Evolutionary conservation across 176 grass and related monocot species (phyloP).

Genomic region (Eragrostis nindensis): DNA sequence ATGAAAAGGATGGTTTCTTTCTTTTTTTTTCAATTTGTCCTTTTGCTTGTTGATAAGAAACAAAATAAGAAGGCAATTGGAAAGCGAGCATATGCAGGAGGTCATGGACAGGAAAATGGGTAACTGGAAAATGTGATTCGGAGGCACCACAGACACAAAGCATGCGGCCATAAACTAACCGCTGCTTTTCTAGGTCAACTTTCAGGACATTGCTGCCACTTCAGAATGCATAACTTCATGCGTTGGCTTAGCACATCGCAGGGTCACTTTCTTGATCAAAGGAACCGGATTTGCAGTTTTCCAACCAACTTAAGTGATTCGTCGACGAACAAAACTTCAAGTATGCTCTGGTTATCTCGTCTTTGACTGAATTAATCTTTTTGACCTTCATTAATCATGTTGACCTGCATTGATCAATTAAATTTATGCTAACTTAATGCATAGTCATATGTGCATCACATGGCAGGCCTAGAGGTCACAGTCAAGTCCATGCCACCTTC

Average conservation of each 20-base stretch:
- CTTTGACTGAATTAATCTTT: neutral
- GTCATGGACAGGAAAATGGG: neutral
- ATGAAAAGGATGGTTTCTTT: neutral
- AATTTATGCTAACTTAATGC: neutral
- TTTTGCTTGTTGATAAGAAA: neutral
- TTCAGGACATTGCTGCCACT: neutral
- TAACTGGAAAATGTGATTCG: neutral
- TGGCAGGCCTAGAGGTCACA: neutral
- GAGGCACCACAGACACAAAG: slow-evolving; percentile 3
- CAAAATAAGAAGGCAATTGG: neutral
- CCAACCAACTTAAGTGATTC: slow-evolving; percentile 36
- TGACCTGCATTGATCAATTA: neutral
- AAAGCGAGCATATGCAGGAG: neutral
- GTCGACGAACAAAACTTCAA: neutral
- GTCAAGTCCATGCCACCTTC: neutral
- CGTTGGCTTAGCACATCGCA: slow-evolving; percentile 23
- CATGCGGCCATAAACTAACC: slow-evolving; percentile 24
- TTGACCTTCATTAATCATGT: slow-evolving; percentile 13
- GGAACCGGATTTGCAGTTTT: slow-evolving; percentile 22
- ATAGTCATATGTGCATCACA: neutral
- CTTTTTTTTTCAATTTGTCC: neutral
- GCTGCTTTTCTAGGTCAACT: slow-evolving; percentile 34
- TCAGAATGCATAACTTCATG: slow-evolving; percentile 11
- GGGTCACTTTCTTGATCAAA: slow-evolving; percentile 40
- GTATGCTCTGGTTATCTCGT: neutral